Conservation (phyloP, 805 yeast species). For the Naumovozyma dairenensis region DNA sequence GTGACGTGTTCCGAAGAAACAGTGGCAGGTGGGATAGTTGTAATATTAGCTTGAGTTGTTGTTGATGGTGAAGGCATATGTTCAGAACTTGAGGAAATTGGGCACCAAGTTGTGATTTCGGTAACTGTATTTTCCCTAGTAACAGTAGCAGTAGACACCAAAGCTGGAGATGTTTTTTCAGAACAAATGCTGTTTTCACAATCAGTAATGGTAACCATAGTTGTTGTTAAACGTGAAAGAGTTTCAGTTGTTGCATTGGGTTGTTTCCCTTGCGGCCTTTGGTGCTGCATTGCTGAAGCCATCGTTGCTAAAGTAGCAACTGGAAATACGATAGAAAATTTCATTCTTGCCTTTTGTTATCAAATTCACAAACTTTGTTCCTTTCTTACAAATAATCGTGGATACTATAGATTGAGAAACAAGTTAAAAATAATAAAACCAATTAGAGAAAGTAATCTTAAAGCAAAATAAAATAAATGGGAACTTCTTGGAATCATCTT, state of each 20-base stretch:
- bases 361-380: too few species aligned
- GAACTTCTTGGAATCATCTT: too few species aligned
- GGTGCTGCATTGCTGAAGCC: slow-evolving; percentile 20
- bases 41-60: too few species aligned
- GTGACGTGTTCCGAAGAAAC: neutral
- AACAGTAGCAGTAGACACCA: slow-evolving; percentile 30
- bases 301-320: slow-evolving; percentile 29
- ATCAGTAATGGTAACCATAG: slow-evolving; percentile 31
- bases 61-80: too few species aligned
- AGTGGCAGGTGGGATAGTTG: slow-evolving; percentile 4
- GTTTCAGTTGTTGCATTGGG: slow-evolving; percentile 18
- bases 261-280: too few species aligned
- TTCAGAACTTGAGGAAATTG: too few species aligned
- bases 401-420: too few species aligned
- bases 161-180: slow-evolving; percentile 28
- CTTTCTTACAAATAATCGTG: too few species aligned
- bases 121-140: slow-evolving; percentile 30
- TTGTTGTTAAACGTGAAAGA: slow-evolving; percentile 21
- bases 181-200: slow-evolving; percentile 28
- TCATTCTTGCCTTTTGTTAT: slow-evolving; percentile 22
- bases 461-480: too few species aligned
- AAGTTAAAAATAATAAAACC: too few species aligned
- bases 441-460: too few species aligned
- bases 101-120: slow-evolving; percentile 30
- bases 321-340: slow-evolving; percentile 32